Percentiles rank a stretch among this genome's conserved stretches.
These are phyloP conservation scores for Wickerhamiella spandovensis DNA, from an alignment of 805 yeast species.

Conservation along the genomic window DNA sequence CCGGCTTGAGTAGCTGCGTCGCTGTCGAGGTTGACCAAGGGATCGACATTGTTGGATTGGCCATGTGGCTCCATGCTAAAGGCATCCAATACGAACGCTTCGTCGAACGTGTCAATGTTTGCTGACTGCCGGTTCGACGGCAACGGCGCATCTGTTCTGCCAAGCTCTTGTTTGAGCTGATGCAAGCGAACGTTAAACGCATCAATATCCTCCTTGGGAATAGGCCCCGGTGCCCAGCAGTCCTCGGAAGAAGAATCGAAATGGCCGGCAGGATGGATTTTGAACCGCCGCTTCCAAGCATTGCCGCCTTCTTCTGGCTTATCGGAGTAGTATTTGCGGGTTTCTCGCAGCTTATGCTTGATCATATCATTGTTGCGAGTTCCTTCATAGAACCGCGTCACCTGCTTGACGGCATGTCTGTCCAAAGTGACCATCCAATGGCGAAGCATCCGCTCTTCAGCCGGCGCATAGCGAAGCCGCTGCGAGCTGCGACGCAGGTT, in stretches of 20 bases:
- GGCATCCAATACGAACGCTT: neutral
- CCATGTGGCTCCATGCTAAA: neutral
- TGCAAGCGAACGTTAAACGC: neutral
- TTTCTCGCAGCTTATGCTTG: constrained; percentile 1
- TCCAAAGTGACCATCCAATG: constrained; percentile 1
- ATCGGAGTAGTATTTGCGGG: neutral
- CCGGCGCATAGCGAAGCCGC: neutral
- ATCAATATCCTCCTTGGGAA: neutral
- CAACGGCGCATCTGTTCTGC: neutral
- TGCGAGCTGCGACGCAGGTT: constrained; percentile 1
- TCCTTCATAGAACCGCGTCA: neutral
- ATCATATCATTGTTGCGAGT: constrained; percentile 1
- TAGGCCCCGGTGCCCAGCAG: neutral
- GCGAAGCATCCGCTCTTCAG: neutral
- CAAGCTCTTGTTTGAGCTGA: neutral
- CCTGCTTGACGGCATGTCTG: neutral
- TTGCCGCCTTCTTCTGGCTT: neutral
- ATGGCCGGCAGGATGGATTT: neutral
- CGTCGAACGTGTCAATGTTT: neutral
- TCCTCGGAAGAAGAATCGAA: neutral
- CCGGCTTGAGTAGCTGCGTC: too few relatives aligned
- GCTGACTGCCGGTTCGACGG: neutral
- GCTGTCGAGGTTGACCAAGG: neutral
- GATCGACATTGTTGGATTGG: neutral
- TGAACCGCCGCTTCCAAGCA: neutral